Evolutionary conservation across 768 basidiomycete genomes (phyloP), one percentile per base, ranked within the genome.

Genomic region (Termitomyces sp.): DNA sequence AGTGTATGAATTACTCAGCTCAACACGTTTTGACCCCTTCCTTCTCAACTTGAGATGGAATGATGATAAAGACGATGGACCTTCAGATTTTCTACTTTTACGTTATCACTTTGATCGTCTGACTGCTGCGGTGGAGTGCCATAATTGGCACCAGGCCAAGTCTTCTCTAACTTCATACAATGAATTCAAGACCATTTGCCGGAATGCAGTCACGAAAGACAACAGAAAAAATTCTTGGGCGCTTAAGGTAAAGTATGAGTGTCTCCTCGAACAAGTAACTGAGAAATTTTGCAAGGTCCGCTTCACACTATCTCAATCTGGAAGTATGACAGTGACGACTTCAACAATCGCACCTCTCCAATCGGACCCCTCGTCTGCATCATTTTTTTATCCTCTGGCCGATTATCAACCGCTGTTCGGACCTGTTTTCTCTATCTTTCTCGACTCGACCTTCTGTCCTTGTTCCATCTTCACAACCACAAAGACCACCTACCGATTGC

Each of bases 401-500:
- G 71, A 74, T 44, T 28, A 50, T 24, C 46, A 43, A 10, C 44
- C 54, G 1, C 28, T 51, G 16, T 66, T 67, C 41, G 70, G 71
- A 8, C 68, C 74, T 35, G 65, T 79, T 16, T 71, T 84, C 53
- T 70, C 70, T 28, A 62, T 92, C 49, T 73, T 73, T 50, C 61
- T 90, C 46, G 90, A 92, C 74, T 72, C 2, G 66, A 75, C 57
- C 70, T 81, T 13, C 86, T 85, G 57, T 1, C 68, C 76, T 3
- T 71, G 79, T 0, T 83, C 85, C 16, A 55, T 79, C 24, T 87
- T 85, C 65, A 87, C 87, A 0, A 63, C 69, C 22, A 85, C 88
- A 48, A 93, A 93, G 70, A 92, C 91, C 0, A 91, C 89, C 2
- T 57, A 74, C 40, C 80, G 90, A 48, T 58, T 66, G 7, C 67